Evolutionary conservation across 129 eudicot species (phyloP).

Genomic region (Lonicera japonica): DNA sequence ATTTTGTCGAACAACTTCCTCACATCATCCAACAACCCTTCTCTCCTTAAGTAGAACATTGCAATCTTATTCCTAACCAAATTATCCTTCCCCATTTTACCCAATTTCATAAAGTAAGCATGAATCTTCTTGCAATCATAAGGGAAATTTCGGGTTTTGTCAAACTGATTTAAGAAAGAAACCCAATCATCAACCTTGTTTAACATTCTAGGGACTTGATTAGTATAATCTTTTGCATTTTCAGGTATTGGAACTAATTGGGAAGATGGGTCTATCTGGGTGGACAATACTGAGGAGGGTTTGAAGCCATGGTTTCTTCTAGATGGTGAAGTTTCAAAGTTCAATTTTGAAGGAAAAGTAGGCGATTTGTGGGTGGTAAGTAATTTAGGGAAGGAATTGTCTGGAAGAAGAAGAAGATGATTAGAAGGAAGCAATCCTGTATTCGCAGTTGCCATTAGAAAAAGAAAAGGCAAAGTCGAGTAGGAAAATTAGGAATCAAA

Average conservation of each 20-base stretch:
- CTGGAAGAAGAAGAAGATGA: slow-evolving; percentile 9
- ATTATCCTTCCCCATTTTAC: slow-evolving; percentile 6
- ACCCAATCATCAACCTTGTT: not conserved
- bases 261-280: slow-evolving; percentile 8
- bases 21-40: slow-evolving; percentile 22
- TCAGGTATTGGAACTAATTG: not conserved
- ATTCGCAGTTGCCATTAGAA: slow-evolving; percentile 1
- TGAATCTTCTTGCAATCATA: slow-evolving; percentile 22
- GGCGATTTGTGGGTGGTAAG: not conserved
- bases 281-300: not conserved
- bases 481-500: no score
- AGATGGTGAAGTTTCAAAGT: slow-evolving; percentile 9
- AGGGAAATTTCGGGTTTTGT: not conserved
- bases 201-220: not conserved
- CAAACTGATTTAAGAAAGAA: not conserved
- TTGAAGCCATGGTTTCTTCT: not conserved
- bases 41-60: slow-evolving; percentile 3
- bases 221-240: not conserved
- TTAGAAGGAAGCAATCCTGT: slow-evolving; percentile 8
- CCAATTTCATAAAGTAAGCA: slow-evolving; percentile 19
- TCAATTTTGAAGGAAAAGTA: not conserved
- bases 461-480: not conserved
- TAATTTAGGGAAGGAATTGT: not conserved
- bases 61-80: slow-evolving; percentile 19
- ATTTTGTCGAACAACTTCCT: slow-evolving; percentile 21